Conservation (phyloP, 1,284 basidiomycete genomes). For the Exobasidium cylindrosporum region DNA sequence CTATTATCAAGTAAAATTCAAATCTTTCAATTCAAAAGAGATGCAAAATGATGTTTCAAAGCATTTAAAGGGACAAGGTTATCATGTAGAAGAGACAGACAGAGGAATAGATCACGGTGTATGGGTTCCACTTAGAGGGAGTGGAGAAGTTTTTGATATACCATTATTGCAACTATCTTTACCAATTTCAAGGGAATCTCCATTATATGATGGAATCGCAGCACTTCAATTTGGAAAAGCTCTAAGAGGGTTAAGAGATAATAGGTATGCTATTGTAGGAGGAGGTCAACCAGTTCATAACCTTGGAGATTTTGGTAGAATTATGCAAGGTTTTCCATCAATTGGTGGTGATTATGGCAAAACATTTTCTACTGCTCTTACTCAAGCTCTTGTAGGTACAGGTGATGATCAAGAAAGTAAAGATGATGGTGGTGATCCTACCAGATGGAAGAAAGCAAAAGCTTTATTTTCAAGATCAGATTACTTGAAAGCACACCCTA, state of each 20-base stretch:
- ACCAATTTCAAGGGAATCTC: slow-evolving; percentile 37
- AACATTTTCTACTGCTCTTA: slow-evolving; percentile 8
- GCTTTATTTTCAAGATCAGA: not conserved
- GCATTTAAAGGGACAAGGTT: slow-evolving; percentile 36
- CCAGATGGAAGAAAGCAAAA: slow-evolving; percentile 11
- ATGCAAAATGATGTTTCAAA: slow-evolving; percentile 42
- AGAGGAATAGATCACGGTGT: slow-evolving; percentile 59
- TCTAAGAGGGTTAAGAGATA: slow-evolving; percentile 50
- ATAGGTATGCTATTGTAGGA: slow-evolving; percentile 36
- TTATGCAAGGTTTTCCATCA: not conserved
- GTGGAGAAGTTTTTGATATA: slow-evolving; percentile 32
- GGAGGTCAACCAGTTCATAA: slow-evolving; percentile 47
- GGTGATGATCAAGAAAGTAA: not conserved
- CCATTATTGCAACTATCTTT: slow-evolving; percentile 58
- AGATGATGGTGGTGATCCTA: not conserved
- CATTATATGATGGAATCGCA: slow-evolving; percentile 33
- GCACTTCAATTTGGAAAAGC: slow-evolving; percentile 57
- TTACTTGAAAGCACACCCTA: slow-evolving; percentile 14
- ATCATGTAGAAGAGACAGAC: slow-evolving; percentile 33
- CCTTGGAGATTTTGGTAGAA: slow-evolving; percentile 26
- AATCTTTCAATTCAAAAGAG: slow-evolving; percentile 30
- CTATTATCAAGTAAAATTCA: slow-evolving; percentile 57
- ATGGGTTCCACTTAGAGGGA: slow-evolving; percentile 58
- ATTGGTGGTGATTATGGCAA: slow-evolving; percentile 1
- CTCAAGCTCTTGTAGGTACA: slow-evolving; percentile 7